Conservation (phyloP, 768 basidiomycete species). For the Lyophyllum semitale region DNA sequence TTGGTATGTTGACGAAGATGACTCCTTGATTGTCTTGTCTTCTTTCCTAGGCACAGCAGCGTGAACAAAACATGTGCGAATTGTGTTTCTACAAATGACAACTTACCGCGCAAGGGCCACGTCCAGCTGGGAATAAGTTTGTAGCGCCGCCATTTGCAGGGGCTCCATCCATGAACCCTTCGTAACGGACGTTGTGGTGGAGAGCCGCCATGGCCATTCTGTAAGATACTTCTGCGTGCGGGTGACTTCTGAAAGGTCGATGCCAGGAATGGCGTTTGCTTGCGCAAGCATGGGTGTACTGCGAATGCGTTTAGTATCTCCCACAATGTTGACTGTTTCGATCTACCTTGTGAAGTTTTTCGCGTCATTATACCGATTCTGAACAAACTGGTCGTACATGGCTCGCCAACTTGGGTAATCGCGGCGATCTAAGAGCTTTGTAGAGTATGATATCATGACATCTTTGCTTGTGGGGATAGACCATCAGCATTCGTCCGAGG, state of each 20-base stretch:
- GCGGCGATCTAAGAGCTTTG: slow-evolving; percentile 13
- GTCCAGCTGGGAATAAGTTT: slow-evolving; percentile 42
- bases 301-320: neutral
- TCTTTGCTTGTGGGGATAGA: slow-evolving; percentile 36
- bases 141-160: slow-evolving; percentile 36
- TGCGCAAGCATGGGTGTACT: slow-evolving; percentile 33
- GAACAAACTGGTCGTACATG: slow-evolving; percentile 27
- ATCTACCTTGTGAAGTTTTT: slow-evolving; percentile 34
- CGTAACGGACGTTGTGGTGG: slow-evolving; percentile 37
- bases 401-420: slow-evolving; percentile 21
- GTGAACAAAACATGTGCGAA: neutral
- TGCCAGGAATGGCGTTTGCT: slow-evolving; percentile 35
- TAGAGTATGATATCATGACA: slow-evolving; percentile 37
- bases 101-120: slow-evolving; percentile 40
- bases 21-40: slow-evolving; percentile 29
- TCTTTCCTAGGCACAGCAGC: slow-evolving; percentile 27
- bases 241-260: slow-evolving; percentile 22
- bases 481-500: slow-evolving; percentile 1
- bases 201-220: slow-evolving; percentile 33
- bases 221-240: slow-evolving; percentile 27
- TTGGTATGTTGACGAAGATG: slow-evolving; percentile 36
- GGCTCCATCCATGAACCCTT: slow-evolving; percentile 37
- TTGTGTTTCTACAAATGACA: neutral
- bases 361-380: slow-evolving; percentile 29
- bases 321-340: neutral